Percentiles rank a stretch among this genome's conserved stretches.
These are phyloP conservation scores for Taphrina confusa DNA, from an alignment of 1,139 yeast genomes.

Conservation along the genomic window DNA sequence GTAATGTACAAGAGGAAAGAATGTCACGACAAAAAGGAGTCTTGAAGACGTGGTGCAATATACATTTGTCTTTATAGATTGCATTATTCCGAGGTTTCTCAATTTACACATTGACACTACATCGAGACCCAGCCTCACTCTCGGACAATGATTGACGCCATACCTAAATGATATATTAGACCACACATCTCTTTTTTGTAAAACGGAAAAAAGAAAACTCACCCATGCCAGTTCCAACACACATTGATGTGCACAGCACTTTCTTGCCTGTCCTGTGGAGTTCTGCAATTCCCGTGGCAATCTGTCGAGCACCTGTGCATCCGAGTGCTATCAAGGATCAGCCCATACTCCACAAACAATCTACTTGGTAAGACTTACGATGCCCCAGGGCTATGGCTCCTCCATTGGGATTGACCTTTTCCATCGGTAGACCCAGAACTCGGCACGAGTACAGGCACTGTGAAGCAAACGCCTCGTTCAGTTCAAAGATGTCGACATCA, in stretches of 20 bases:
- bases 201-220: no score
- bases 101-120: no score
- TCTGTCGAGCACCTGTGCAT: constrained; percentile 92
- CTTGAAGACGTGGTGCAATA: no score
- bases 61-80: no score
- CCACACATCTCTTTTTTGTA: no score
- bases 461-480: constrained; percentile 95
- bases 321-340: constrained; percentile 54
- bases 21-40: no score
- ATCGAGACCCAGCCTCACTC: no score
- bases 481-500: constrained; percentile 76
- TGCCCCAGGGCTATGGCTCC: constrained; percentile 97
- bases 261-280: constrained; percentile 65
- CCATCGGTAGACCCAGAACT: constrained; percentile 63
- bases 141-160: constrained; percentile 25
- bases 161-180: constrained; percentile 3
- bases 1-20: no score
- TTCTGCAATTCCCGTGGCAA: constrained; percentile 82
- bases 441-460: constrained; percentile 80
- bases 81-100: no score
- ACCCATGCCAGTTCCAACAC: constrained; percentile 60
- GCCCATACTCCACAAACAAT: neutral
- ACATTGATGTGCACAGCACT: constrained; percentile 91
- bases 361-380: constrained; percentile 51
- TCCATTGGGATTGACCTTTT: constrained; percentile 84